Percentiles rank a stretch among this genome's conserved stretches.
Conservation (phyloP, 176 grass and related monocot species). For the Oryza longistaminata region DNA sequence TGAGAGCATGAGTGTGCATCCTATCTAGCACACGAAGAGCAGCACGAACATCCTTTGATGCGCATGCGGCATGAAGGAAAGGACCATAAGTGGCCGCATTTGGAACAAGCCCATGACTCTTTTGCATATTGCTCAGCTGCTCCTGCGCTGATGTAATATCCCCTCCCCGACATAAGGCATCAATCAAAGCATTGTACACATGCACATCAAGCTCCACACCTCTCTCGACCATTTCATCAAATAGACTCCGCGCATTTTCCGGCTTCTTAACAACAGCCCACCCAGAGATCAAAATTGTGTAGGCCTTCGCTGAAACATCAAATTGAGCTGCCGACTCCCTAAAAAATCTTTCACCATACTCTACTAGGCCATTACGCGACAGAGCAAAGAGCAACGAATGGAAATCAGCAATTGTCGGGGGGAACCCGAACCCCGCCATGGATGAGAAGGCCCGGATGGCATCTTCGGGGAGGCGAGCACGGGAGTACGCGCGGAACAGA, state of each 20-base stretch:
- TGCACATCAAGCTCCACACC: constrained; percentile 40
- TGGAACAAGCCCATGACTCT: constrained; percentile 38
- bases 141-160: constrained; percentile 48
- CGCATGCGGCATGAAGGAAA: constrained; percentile 60
- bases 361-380: constrained; percentile 67
- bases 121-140: constrained; percentile 61
- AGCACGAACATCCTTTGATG: constrained; percentile 57
- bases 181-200: constrained; percentile 64
- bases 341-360: constrained; percentile 67
- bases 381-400: constrained; percentile 66
- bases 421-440: constrained; percentile 64
- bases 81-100: constrained; percentile 74
- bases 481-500: constrained; percentile 73
- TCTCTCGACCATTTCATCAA: constrained; percentile 72
- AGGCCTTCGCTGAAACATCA: constrained; percentile 54
- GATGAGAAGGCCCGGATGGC: constrained; percentile 56
- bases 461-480: constrained; percentile 57
- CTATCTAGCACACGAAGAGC: constrained; percentile 71
- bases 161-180: constrained; percentile 55
- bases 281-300: constrained; percentile 78
- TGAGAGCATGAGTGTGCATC: constrained; percentile 51
- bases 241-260: constrained; percentile 45
- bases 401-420: constrained; percentile 45
- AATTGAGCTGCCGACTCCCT: constrained; percentile 35
- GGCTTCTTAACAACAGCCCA: constrained; percentile 54